Base-by-base conservation (phyloP, 805 yeast species). In the Lachancea sp. region DNA sequence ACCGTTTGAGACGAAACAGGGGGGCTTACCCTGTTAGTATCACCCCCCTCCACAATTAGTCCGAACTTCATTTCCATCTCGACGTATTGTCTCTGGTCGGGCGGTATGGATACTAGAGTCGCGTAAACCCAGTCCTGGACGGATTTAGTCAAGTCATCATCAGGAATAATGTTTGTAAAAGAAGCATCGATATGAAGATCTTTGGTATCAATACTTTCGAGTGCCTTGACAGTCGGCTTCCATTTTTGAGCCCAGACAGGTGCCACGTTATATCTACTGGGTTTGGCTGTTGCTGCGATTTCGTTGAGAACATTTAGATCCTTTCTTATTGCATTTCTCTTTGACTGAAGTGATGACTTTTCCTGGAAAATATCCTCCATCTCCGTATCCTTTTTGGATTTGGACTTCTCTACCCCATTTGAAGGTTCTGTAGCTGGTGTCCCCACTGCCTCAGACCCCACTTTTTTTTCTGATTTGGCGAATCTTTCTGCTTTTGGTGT, bases 111-210 rank as follows among this genome's bases (percentile, higher is more conserved):
- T 33, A 71, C 71, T 34, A 87, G 69, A 47, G 84, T 81, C 15
- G 94, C 88, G 69, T 83, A 88, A 7, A 89, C 71, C 97, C 97
- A 89, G 51, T 82, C 86, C 17, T 92, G 83, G 5, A 89, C 77
- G 24, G 84, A 77, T 54, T 89, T 76, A 5, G 89, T 83, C 43
- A 85, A 68, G 52, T 86, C 90, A 54, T 86, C 87, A 35, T 84
- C 78, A 1, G 83, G 71, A 4, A 88, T 89, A 0, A 87, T 79
- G 13, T 86, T 72, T 30, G 87, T 75, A 36, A 75, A 61, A 0
- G 72, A 59, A 16, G 68, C 55, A 23, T 69, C 73, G 21, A 63
- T 36, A 56, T 60, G 49, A 8, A 59, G 51, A 40, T 60, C 60
- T 11, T 54, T 56, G 16, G 55, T 51, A 38, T 60, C 60, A 21